Evolutionary conservation across 2,329 filamentous ascomycete genomes (phyloP).

Genomic region (Cadophora malorum): DNA sequence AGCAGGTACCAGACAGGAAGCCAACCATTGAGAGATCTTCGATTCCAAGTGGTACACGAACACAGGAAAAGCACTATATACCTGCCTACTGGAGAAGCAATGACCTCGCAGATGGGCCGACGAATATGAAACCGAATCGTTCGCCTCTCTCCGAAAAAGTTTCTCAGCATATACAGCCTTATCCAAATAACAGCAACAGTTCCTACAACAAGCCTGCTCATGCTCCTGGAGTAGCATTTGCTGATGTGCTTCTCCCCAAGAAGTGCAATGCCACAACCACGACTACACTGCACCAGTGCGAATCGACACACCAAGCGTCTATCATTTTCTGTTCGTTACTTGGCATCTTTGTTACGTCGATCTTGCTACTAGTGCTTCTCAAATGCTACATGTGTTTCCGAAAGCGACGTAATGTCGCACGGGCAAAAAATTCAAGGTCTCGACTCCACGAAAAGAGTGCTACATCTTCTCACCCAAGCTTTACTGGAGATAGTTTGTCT

Average conservation of each 20-base stretch:
- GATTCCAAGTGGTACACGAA: not conserved
- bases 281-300: slow-evolving; percentile 2
- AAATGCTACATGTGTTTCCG: slow-evolving; percentile 5
- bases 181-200: not conserved
- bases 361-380: slow-evolving; percentile 12
- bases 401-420: not conserved
- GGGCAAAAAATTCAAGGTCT: not conserved
- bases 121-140: not conserved
- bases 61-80: slow-evolving; percentile 13
- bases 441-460: slow-evolving; percentile 14
- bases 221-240: not conserved
- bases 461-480: slow-evolving; percentile 15
- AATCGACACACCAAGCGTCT: slow-evolving; percentile 9
- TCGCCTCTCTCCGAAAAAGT: not conserved
- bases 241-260: slow-evolving; percentile 2
- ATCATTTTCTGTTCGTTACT: slow-evolving; percentile 17
- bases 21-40: too few relatives aligned
- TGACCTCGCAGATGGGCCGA: not conserved
- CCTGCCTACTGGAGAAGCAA: slow-evolving; percentile 12
- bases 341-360: slow-evolving; percentile 8
- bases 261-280: slow-evolving; percentile 13
- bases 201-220: not conserved
- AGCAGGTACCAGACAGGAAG: not conserved
- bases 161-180: not conserved
- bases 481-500: slow-evolving; percentile 17